Evolutionary conservation across 805 yeast genomes (phyloP).

Genomic region (Cyberlindnera maritima): DNA sequence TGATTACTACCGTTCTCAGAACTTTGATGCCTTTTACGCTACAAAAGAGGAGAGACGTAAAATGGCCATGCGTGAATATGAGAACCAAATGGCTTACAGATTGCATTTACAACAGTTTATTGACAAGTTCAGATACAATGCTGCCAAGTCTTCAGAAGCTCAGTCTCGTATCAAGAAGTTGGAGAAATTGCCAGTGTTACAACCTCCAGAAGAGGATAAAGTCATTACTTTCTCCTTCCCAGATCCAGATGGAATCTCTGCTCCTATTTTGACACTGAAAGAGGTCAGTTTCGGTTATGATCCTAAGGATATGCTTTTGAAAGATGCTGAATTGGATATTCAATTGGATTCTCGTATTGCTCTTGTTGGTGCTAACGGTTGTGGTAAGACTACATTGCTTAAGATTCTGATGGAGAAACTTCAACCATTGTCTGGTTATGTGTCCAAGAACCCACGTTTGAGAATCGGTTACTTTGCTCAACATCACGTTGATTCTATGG

Average conservation of each 20-base stretch:
- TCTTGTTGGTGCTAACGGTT: constrained; percentile 97
- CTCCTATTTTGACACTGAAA: constrained; percentile 88
- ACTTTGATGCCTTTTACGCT: constrained; percentile 88
- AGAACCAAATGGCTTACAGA: constrained; percentile 94
- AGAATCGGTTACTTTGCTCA: constrained; percentile 97
- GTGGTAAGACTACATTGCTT: constrained; percentile 95
- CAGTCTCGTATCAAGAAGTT: constrained; percentile 96
- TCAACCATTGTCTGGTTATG: constrained; percentile 72
- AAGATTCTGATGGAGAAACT: constrained; percentile 80
- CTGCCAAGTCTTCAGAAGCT: constrained; percentile 96
- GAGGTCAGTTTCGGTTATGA: constrained; percentile 84
- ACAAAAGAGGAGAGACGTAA: constrained; percentile 95
- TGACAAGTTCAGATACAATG: constrained; percentile 95
- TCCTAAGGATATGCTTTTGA: constrained; percentile 59
- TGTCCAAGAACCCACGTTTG: constrained; percentile 77
- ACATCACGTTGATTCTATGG: constrained; percentile 98
- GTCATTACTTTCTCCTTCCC: constrained; percentile 86
- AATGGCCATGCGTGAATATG: constrained; percentile 92
- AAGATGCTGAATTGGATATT: constrained; percentile 82
- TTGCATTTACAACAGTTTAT: constrained; percentile 91
- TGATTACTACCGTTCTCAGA: constrained; percentile 92
- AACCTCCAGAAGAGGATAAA: constrained; percentile 92
- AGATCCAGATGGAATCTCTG: constrained; percentile 88
- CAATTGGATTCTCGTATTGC: constrained; percentile 96
- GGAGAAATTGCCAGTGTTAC: constrained; percentile 89